Base-by-base conservation (phyloP, 2,329 filamentous ascomycete species). In the Capronia coronata region DNA sequence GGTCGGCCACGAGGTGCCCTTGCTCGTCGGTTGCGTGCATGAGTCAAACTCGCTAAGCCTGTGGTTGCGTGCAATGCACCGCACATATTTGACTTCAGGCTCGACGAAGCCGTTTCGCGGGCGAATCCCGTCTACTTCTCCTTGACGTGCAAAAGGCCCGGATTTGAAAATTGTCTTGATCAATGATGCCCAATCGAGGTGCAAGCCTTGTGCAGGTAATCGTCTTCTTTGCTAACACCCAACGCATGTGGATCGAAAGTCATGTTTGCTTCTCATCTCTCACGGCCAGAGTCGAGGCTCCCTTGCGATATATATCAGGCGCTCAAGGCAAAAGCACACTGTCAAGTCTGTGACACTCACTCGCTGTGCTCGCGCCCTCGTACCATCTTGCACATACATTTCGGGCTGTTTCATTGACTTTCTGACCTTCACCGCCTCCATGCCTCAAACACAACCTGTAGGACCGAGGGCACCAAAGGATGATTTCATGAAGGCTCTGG, bases 401-500 rank as follows among this genome's bases (percentile, higher is more conserved):
- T 55, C 52, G 53, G 49, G 48, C 44, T 56, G 38, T 51, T 53
- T 56, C 44, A 42, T 52, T 44, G 40, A 47, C 44, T 43, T 48
- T 42, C 35, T 37, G 48, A 25, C 35, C 45, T 46, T 51, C 56
- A 51, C 43, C 47, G 38, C 43, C 43, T 59, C 29, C 22, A 59
- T 59, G 50, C 44, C 53, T 56, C 46, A 46, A 43, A 49, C 39
- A 48, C 45, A 50, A 29, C 58, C 57, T 47, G 58, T 60, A 43
- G 69, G 69, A 21, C 69, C 69, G 37, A 67, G 69, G 43, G 69
- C 66, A 32, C 68, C 69, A 19, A 72, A 72, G 53, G 69, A 72
- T 45, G 70, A 72, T 52, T 72, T 72, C 58, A 71, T 72, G 68
- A 65, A 63, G 18, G 70, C 70, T 18, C 58, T 72, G 38, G 67